Conservation (phyloP, 116 monocot species). For the Papilionanthe hybrid region DNA sequence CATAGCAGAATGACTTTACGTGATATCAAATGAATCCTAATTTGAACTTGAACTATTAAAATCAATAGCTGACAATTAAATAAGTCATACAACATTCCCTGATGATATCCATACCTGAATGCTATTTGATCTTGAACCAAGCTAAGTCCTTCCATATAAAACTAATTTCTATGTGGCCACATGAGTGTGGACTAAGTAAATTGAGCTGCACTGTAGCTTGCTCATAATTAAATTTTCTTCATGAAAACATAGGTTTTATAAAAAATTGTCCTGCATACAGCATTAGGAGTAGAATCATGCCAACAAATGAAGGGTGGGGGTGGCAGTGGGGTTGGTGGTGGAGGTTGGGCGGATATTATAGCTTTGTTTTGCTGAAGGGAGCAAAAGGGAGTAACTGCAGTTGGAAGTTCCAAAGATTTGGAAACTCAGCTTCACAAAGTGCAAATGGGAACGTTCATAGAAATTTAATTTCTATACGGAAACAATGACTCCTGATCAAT, state of each 20-base stretch:
- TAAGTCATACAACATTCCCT: neutral
- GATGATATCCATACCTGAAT: neutral
- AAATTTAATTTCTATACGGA: neutral
- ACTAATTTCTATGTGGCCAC: neutral
- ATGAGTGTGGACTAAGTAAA: neutral
- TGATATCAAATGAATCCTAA: neutral
- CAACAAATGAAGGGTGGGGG: neutral
- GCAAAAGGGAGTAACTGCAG: neutral
- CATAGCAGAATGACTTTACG: too few relatives aligned
- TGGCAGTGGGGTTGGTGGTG: too few relatives aligned
- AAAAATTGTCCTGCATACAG: neutral
- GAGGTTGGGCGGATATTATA: neutral
- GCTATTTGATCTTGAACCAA: neutral
- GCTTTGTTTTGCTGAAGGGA: neutral
- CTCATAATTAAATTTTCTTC: neutral
- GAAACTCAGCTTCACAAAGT: neutral
- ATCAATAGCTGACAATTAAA: neutral
- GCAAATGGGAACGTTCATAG: neutral
- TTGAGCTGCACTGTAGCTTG: neutral
- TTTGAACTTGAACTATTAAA: neutral
- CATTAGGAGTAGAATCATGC: neutral
- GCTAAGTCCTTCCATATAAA: neutral
- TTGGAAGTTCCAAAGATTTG: neutral
- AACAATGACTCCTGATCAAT: neutral
- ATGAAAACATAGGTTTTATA: neutral